Base-by-base conservation (phyloP, 306 rosid genomes). In the Gynostemma pentaphyllum region DNA sequence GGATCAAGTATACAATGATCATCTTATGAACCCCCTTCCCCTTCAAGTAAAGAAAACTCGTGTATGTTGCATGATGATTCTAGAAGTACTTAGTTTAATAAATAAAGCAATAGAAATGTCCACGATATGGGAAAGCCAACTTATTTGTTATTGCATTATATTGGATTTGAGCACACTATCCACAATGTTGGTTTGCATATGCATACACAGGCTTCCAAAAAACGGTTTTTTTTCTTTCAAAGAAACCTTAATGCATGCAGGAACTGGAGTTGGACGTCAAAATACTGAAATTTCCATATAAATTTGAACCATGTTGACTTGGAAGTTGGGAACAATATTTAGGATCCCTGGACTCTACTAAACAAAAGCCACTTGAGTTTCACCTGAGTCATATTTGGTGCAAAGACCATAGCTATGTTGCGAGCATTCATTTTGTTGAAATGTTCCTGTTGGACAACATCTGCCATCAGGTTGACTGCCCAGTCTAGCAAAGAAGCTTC, bases 381-480 rank as follows among this genome's bases (percentile, higher is more conserved):
- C 28, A 85, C 97, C 87, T 83, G 86, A 78, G 97, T 91, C 97
- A 91, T 91, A 80, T 91, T 91, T 19, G 97, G 97, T 5, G 97
- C 96, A 72, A 91, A 91, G 85, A 91, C 95, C 96, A 85, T 82
- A 67, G 96, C 96, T 11, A 91, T 72, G 62, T 91, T 91, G 68
- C 79, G 87, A 2, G 86, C 96, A 11, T 85, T 88, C 97, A 87
- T 91, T 82, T 85, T 91, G 84, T 91, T 87, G 32, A 83, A 67
- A 74, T 83, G 70, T 78, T 87, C 95, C 15, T 78, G 80, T 59
- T 82, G 75, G 51, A 82, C 97, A 68, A 91, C 96, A 75, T 91
- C 97, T 57, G 89, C 85, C 97, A 91, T 91, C 67, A 91, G 78
- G 79, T 87, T 88, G 81, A 87, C 68, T 73, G 89, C 91, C 97